These are phyloP conservation scores for Penicillium sp. DNA, from an alignment of 2,329 filamentous ascomycete species.

Conservation along the genomic window DNA sequence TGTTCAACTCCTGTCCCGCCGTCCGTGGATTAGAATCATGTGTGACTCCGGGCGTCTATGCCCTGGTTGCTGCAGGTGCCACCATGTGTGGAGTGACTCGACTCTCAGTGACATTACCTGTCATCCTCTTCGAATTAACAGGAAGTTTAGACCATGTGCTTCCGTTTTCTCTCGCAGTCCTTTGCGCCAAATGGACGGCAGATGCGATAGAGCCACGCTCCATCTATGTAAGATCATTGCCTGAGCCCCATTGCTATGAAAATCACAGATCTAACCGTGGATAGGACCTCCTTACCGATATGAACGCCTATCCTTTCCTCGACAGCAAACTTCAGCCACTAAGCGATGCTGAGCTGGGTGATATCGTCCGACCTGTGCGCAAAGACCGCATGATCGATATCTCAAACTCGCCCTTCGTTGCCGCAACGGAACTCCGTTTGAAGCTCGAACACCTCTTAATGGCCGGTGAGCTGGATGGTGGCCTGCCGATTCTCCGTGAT, in stretches of 20 bases:
- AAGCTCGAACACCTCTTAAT: slow-evolving; percentile 82
- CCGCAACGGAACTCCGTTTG: slow-evolving; percentile 70
- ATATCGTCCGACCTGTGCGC: slow-evolving; percentile 77
- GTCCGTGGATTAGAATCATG: slow-evolving; percentile 72
- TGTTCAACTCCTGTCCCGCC: slow-evolving; percentile 74
- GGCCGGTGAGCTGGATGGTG: slow-evolving; percentile 87
- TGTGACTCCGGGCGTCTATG: slow-evolving; percentile 95
- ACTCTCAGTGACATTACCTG: slow-evolving; percentile 86
- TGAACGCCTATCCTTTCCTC: slow-evolving; percentile 98
- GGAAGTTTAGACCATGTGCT: slow-evolving; percentile 93
- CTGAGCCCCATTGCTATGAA: background rate
- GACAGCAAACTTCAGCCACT: slow-evolving; percentile 92
- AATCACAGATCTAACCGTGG: slow-evolving; percentile 15
- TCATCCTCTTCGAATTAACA: slow-evolving; percentile 94
- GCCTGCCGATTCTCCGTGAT: slow-evolving; percentile 79
- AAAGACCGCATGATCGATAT: slow-evolving; percentile 85
- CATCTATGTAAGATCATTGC: slow-evolving; percentile 69
- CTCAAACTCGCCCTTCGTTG: slow-evolving; percentile 74
- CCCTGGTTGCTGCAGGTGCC: slow-evolving; percentile 87
- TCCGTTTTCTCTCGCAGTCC: slow-evolving; percentile 86
- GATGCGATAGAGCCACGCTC: slow-evolving; percentile 92
- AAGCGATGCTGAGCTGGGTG: slow-evolving; percentile 83
- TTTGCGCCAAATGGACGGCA: slow-evolving; percentile 97
- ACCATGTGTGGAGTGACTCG: slow-evolving; percentile 98
- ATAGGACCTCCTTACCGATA: slow-evolving; percentile 85